phyloP scores from a whole-genome alignment of 2,329 filamentous ascomycete species.

The Scytalidium sp. region DNA sequence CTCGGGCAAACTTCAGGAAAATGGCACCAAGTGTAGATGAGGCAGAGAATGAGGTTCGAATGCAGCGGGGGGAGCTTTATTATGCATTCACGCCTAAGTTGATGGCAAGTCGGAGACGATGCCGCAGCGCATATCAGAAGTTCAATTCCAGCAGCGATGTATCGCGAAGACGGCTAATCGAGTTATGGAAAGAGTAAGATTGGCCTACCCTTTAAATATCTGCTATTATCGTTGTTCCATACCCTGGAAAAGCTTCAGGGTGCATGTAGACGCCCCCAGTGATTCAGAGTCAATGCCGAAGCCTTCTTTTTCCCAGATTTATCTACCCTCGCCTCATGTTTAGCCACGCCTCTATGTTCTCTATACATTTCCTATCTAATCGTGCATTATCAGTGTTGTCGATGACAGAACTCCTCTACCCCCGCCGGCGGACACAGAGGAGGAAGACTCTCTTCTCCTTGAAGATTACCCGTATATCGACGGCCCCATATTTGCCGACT shows the following conservation, averaged over 20 bases:
- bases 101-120: slow-evolving; percentile 58
- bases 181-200: slow-evolving; percentile 72
- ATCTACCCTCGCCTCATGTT: too few relatives aligned
- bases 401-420: slow-evolving; percentile 63
- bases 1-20: not conserved
- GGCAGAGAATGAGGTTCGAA: slow-evolving; percentile 49
- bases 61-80: slow-evolving; percentile 70
- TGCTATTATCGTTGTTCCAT: too few relatives aligned
- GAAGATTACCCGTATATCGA: slow-evolving; percentile 67
- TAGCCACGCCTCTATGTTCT: not conserved
- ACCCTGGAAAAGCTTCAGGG: too few relatives aligned
- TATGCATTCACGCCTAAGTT: slow-evolving; percentile 70
- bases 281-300: too few relatives aligned
- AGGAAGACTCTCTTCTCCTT: slow-evolving; percentile 64
- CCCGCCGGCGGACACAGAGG: slow-evolving; percentile 49
- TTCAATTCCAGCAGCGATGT: slow-evolving; percentile 64
- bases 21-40: slow-evolving; percentile 30
- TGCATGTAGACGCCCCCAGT: too few relatives aligned
- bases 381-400: slow-evolving; percentile 37
- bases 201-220: slow-evolving; percentile 1
- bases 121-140: slow-evolving; percentile 54
- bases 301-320: too few relatives aligned
- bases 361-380: not conserved
- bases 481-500: slow-evolving; percentile 68
- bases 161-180: slow-evolving; percentile 57